A percentile compares a stretch with the other conserved stretches of the same genome.
These are phyloP conservation scores for Blastocystis sp. DNA, from an alignment of 352 stramenopile genomes.

Conservation along the genomic window DNA sequence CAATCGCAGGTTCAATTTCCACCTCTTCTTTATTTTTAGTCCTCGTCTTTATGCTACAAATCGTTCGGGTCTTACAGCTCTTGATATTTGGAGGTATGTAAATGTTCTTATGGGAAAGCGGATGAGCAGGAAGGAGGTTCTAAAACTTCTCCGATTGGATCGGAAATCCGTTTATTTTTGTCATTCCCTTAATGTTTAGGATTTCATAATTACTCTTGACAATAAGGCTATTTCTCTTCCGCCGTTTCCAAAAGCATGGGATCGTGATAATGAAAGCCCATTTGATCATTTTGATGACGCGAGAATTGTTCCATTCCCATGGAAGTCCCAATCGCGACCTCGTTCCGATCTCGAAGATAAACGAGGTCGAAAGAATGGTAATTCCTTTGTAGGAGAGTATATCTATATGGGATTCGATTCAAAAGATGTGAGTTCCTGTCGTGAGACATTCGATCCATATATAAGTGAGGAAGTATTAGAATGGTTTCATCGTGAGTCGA, in stretches of 20 bases:
- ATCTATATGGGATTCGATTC: background rate
- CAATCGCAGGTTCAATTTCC: background rate
- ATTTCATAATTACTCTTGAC: background rate
- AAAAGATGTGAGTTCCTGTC: background rate
- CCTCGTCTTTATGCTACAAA: background rate
- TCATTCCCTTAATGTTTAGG: background rate
- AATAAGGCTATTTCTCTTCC: background rate
- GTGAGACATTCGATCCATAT: background rate
- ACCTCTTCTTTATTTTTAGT: background rate
- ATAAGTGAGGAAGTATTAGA: background rate
- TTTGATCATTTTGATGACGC: background rate
- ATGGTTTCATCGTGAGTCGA: constrained; percentile 1
- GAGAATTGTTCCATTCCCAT: background rate
- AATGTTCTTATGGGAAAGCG: background rate
- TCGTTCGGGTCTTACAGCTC: background rate
- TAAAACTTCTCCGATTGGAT: constrained; percentile 21
- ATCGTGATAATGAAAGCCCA: background rate
- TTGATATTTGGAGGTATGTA: constrained; percentile 18
- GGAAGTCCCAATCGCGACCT: background rate
- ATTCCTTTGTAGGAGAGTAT: background rate
- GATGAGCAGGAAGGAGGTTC: constrained; percentile 1
- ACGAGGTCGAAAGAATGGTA: background rate
- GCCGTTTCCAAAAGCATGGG: background rate
- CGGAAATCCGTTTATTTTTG: background rate
- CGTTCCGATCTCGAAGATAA: background rate